A percentile compares a stretch with the other conserved stretches of the same genome.
phyloP scores from a whole-genome alignment of 2,329 filamentous ascomycete species.

The Colletotrichum camelliae region DNA sequence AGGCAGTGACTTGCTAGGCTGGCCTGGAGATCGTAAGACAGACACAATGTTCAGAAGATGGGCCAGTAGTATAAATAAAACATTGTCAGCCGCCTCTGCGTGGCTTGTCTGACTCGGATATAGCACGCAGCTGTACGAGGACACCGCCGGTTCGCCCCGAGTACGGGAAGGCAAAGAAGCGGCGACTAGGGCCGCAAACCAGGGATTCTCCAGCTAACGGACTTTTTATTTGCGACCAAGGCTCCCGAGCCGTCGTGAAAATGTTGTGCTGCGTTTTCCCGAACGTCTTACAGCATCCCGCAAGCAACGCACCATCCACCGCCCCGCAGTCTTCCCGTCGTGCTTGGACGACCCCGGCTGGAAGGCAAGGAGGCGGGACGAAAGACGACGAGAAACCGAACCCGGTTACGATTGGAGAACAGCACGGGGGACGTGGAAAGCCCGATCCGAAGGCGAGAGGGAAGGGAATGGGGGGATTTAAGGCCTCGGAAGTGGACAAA shows the following conservation, averaged over 20 bases:
- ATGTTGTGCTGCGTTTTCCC: background rate
- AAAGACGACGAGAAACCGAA: background rate
- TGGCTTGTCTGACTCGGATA: background rate
- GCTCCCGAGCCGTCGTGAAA: background rate
- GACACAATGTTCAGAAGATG: background rate
- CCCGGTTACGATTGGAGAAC: constrained; percentile 3
- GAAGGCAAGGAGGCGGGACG: background rate
- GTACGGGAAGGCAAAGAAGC: background rate
- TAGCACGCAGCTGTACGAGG: background rate
- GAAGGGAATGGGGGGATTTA: background rate
- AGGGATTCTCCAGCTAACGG: background rate
- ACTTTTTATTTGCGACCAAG: background rate
- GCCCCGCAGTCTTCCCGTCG: background rate
- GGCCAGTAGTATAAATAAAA: constrained; percentile 7
- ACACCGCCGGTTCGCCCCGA: background rate
- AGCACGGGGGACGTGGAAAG: background rate
- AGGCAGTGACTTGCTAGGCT: background rate
- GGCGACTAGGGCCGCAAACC: background rate
- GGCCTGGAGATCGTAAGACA: background rate
- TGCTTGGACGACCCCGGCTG: background rate
- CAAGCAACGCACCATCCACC: background rate
- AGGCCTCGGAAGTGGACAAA: background rate
- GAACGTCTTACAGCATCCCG: background rate
- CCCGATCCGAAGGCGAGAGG: background rate
- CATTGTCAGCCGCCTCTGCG: background rate